These are phyloP conservation scores for Colletotrichum spinosum DNA, from an alignment of 2,329 filamentous ascomycete species.

Conservation along the genomic window DNA sequence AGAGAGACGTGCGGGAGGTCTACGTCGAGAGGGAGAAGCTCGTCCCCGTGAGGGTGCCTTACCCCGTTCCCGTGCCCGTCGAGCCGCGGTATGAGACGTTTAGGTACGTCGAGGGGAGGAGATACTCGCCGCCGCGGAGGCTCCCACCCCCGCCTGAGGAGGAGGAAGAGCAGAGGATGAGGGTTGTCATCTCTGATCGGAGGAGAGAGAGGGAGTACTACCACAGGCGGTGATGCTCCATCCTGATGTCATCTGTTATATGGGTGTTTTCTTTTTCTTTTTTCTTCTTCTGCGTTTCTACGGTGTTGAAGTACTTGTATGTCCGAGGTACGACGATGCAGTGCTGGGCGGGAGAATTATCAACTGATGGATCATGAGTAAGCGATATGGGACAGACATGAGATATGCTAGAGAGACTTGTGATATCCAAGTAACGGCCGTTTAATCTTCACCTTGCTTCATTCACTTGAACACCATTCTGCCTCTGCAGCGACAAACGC, in stretches of 20 bases:
- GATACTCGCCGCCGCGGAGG: constrained; percentile 48
- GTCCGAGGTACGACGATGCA: too few species aligned
- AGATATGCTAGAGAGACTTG: too few species aligned
- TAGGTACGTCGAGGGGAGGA: constrained; percentile 63
- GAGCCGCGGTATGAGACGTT: constrained; percentile 60
- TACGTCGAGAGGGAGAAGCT: constrained; percentile 64
- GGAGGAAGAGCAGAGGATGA: constrained; percentile 47
- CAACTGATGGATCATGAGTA: not conserved
- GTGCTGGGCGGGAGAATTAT: too few species aligned
- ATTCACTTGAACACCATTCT: not conserved
- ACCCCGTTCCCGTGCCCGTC: constrained; percentile 51
- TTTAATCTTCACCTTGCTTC: not conserved
- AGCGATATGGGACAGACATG: not conserved
- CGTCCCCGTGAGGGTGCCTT: constrained; percentile 55
- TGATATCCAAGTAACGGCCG: constrained; percentile 19
- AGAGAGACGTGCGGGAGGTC: constrained; percentile 50
- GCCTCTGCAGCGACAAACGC: too few species aligned
- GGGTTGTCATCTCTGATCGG: constrained; percentile 49
- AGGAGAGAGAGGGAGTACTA: constrained; percentile 47
- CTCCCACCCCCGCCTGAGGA: constrained; percentile 46
- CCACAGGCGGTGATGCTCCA: constrained; percentile 7
- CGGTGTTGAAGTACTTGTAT: too few species aligned
- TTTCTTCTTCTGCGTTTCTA: not conserved
- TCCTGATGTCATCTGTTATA: too few species aligned
- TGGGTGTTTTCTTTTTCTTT: not conserved